Conservation (phyloP, 306 rosid genomes). For the Carpinus fangiana region DNA sequence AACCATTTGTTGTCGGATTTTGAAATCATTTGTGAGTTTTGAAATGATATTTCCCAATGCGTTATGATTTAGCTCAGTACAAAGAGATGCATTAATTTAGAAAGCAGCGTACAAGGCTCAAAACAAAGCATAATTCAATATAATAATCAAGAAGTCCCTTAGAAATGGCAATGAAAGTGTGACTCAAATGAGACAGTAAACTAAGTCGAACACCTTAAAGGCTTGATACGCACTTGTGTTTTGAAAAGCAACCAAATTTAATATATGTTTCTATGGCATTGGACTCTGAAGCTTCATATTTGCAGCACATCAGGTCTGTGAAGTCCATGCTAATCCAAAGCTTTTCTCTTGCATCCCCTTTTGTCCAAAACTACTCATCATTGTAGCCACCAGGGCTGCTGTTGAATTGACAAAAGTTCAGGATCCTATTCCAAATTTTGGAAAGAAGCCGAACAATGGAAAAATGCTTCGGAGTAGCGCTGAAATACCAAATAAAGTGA, state of each 20-base stretch:
- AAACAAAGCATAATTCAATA: background rate
- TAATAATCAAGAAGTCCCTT: background rate
- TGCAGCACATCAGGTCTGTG: background rate
- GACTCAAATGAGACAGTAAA: background rate
- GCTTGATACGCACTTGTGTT: background rate
- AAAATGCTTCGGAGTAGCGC: background rate
- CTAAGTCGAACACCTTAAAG: background rate
- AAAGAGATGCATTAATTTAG: background rate
- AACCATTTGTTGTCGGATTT: background rate
- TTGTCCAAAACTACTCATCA: background rate
- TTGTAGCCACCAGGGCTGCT: background rate
- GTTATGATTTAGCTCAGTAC: background rate
- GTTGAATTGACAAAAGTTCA: background rate
- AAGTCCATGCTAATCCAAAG: background rate
- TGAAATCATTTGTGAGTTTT: no score
- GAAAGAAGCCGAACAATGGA: background rate
- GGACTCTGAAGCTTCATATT: background rate
- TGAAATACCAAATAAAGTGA: background rate
- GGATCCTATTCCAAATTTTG: background rate
- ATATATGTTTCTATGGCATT: background rate
- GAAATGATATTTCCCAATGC: background rate
- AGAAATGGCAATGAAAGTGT: background rate
- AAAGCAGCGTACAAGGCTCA: background rate
- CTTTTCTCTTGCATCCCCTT: background rate
- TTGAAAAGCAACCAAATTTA: no score